A percentile compares a stretch with the other conserved stretches of the same genome.
Evolutionary conservation across 495 filamentous ascomycete genomes (phyloP).

Genomic region (Penicillium egyptiacum): DNA sequence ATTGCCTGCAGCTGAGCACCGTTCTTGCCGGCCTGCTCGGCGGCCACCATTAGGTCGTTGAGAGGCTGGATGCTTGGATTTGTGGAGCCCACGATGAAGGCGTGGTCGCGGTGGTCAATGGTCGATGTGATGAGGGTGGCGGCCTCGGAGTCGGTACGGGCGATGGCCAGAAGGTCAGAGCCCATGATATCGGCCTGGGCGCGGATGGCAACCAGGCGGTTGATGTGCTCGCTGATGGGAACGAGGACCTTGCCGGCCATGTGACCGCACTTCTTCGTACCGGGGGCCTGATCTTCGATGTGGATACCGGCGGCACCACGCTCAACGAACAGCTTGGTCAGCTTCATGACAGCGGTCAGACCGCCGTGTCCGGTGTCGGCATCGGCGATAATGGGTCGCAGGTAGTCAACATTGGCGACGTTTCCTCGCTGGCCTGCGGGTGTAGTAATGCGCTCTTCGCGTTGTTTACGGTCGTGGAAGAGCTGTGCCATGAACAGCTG

Average conservation of each 20-base stretch:
- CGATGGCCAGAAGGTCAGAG: conserved; percentile 81
- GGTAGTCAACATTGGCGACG: conserved; percentile 85
- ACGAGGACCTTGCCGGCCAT: conserved; percentile 99
- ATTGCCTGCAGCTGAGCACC: conserved; percentile 84
- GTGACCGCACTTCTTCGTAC: conserved; percentile 99
- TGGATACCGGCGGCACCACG: conserved; percentile 97
- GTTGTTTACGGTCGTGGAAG: conserved; percentile 99
- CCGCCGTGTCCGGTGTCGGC: conserved; percentile 97
- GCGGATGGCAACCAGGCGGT: conserved; percentile 92
- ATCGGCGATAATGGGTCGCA: conserved; percentile 94
- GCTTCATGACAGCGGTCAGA: conserved; percentile 97
- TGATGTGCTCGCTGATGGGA: conserved; percentile 97
- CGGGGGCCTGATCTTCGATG: conserved; percentile 97
- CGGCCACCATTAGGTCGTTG: conserved; percentile 85
- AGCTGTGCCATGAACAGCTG: conserved; percentile 97
- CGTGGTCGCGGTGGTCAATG: conserved; percentile 91
- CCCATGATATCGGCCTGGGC: conserved; percentile 99
- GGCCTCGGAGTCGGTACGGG: conserved; percentile 95
- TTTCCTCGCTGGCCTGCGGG: conserved; percentile 70
- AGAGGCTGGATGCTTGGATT: conserved; percentile 83
- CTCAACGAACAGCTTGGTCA: conserved; percentile 96
- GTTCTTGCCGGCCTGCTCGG: conserved; percentile 77
- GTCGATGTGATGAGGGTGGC: conserved; percentile 96
- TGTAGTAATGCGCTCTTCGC: conserved; percentile 84
- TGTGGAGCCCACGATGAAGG: conserved; percentile 87